Conservation (phyloP, 805 yeast genomes). For the Candida nitratophila region DNA sequence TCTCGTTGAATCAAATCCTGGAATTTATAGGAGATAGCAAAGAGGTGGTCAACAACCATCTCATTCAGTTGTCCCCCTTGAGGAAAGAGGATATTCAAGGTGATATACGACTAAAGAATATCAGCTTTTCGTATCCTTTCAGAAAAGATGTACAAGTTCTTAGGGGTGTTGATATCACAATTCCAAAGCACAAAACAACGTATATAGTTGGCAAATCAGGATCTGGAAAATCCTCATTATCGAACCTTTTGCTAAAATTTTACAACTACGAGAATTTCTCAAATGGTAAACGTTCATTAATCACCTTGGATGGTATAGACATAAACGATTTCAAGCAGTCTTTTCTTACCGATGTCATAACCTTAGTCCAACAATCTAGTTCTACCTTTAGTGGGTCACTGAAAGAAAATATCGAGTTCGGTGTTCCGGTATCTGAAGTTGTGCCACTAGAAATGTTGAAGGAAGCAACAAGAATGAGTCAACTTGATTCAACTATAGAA, state of each 20-base stretch:
- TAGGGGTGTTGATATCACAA: constrained; percentile 34
- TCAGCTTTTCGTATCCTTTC: constrained; percentile 58
- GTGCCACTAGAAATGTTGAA: constrained; percentile 21
- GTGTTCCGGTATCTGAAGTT: constrained; percentile 20
- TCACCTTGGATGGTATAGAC: constrained; percentile 49
- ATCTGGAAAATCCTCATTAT: constrained; percentile 84
- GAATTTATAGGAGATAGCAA: constrained; percentile 24
- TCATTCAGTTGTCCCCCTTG: too few species aligned
- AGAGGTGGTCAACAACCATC: too few species aligned
- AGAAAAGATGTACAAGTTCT: constrained; percentile 44
- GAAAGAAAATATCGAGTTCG: constrained; percentile 55
- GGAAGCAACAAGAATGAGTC: constrained; percentile 46
- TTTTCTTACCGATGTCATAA: constrained; percentile 58
- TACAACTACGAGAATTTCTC: constrained; percentile 37
- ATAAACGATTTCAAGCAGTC: constrained; percentile 32
- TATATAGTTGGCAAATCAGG: constrained; percentile 87
- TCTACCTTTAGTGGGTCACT: constrained; percentile 59
- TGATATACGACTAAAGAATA: constrained; percentile 44
- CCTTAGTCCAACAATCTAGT: constrained; percentile 69
- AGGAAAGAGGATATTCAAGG: constrained; percentile 30
- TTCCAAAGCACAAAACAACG: constrained; percentile 40
- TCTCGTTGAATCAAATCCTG: constrained; percentile 50
- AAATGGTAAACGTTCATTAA: constrained; percentile 25
- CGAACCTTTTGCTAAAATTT: constrained; percentile 52
- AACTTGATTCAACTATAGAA: constrained; percentile 40